Conservation (phyloP, 2,329 filamentous ascomycete species). For the Venturia aucupariae region DNA sequence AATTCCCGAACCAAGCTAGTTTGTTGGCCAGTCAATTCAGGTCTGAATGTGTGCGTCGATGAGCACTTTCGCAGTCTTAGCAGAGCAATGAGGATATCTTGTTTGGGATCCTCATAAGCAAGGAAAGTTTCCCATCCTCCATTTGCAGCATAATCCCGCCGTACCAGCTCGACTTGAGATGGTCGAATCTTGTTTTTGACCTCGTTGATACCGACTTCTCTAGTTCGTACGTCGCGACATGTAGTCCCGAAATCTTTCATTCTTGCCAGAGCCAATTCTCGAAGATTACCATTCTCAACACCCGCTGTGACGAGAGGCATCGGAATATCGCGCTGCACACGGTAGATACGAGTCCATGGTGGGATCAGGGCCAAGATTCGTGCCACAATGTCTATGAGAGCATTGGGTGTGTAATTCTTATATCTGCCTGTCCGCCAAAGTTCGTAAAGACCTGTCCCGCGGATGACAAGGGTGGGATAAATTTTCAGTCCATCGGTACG, state of each 20-base stretch:
- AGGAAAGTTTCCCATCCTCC: constrained; percentile 98
- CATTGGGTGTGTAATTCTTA: constrained; percentile 98
- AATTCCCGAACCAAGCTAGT: constrained; percentile 89
- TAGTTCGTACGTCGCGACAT: constrained; percentile 89
- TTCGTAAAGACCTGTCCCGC: constrained; percentile 92
- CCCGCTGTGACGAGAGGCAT: constrained; percentile 99
- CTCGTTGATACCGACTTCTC: constrained; percentile 97
- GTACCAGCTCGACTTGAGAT: constrained; percentile 89
- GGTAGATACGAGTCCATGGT: constrained; percentile 97
- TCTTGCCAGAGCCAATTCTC: constrained; percentile 84
- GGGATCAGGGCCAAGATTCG: constrained; percentile 92
- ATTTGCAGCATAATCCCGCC: constrained; percentile 89
- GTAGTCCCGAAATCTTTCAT: constrained; percentile 99
- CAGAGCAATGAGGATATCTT: constrained; percentile 91
- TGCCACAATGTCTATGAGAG: constrained; percentile 87
- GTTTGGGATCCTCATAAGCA: constrained; percentile 95
- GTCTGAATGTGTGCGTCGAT: constrained; percentile 81
- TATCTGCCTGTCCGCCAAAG: constrained; percentile 94
- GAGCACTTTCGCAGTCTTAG: constrained; percentile 86
- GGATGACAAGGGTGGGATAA: constrained; percentile 93
- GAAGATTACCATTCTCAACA: constrained; percentile 93
- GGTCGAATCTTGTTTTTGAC: constrained; percentile 98
- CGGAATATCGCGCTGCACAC: constrained; percentile 97
- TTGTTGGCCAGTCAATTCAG: constrained; percentile 75
- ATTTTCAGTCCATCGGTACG: constrained; percentile 96